Base-by-base conservation (phyloP, 2,329 filamentous ascomycete genomes). In the Exophiala sp. region DNA sequence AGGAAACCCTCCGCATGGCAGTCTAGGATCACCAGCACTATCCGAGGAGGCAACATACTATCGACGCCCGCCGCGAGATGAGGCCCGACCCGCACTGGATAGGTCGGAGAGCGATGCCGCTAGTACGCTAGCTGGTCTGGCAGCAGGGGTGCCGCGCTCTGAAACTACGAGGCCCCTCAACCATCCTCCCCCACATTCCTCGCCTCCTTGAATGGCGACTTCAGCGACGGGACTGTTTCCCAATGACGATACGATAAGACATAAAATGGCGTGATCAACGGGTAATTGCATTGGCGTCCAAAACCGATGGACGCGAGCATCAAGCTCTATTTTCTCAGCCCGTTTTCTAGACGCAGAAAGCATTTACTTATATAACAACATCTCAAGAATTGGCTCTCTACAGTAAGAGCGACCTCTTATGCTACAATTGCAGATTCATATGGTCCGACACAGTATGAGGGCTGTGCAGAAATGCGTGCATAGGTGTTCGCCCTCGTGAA, bases 41-140 rank as follows among this genome's bases (percentile, higher is more conserved):
- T 29, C 35, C 9, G 50, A 39, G 12, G 53, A 57, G 24, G 16
- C 53, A 14, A 34, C 51, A 16, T 34, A 50, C 14, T 46, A 51
- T n/a, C 52, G 58, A 8, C 52, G 33, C 18, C 47, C 56, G 33
- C 49, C 33, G 11, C 47, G 18, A 42, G 54, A 56, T 11, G 55
- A 56, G 10, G 32, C 18, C 18, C 48, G 51, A 39, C 24, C 53
- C 6, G 45, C 34, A 3, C 21, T 61, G 10, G 57, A 59, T 12
- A 46, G 52, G 10, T 60, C 59, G 20, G 61, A 62, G 43, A 63
- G 51, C 47, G 61, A 64, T 44, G 62, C 62, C 11, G 59, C 59
- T 14, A 60, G 41, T 36, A 52, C 61, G 9, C 49, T 63, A 21
- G 62, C 62, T 16, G 61, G 55, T 10, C 52, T 64, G 10, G 61